Conservation (phyloP, 768 basidiomycete genomes). For the Lactarius vividus region DNA sequence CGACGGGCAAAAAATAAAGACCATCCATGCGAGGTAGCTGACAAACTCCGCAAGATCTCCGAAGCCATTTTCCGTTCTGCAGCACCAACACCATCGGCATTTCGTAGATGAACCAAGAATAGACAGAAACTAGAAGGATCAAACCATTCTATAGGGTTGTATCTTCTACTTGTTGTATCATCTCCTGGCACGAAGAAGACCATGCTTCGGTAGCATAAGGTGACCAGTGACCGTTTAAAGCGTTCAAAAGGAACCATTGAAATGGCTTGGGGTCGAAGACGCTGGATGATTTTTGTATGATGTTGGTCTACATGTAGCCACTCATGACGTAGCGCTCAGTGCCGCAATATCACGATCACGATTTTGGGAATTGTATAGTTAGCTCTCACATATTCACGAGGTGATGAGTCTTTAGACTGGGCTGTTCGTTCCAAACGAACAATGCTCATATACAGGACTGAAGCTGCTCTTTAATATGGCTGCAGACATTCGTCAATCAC, state of each 20-base stretch:
- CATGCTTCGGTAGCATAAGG: background rate
- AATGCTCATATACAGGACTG: background rate
- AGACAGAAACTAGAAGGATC: background rate
- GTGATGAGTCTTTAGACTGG: too few species aligned
- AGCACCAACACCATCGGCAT: background rate
- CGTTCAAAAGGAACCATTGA: background rate
- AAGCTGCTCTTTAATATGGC: background rate
- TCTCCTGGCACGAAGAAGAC: background rate
- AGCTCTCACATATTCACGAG: background rate
- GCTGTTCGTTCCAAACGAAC: too few species aligned
- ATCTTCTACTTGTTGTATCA: background rate
- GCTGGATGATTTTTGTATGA: background rate
- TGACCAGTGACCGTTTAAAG: background rate
- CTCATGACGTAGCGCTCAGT: background rate
- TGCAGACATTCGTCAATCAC: background rate
- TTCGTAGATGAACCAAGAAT: background rate
- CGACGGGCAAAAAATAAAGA: background rate
- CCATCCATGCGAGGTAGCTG: constrained; percentile 33
- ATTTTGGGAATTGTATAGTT: background rate
- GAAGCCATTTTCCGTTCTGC: constrained; percentile 3
- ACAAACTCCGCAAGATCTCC: background rate
- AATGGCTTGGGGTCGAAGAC: background rate
- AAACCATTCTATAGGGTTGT: background rate
- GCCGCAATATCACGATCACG: background rate
- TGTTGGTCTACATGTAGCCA: background rate